Conservation (phyloP, 148 eudicot species). For the Camellia lanceoleosa region DNA sequence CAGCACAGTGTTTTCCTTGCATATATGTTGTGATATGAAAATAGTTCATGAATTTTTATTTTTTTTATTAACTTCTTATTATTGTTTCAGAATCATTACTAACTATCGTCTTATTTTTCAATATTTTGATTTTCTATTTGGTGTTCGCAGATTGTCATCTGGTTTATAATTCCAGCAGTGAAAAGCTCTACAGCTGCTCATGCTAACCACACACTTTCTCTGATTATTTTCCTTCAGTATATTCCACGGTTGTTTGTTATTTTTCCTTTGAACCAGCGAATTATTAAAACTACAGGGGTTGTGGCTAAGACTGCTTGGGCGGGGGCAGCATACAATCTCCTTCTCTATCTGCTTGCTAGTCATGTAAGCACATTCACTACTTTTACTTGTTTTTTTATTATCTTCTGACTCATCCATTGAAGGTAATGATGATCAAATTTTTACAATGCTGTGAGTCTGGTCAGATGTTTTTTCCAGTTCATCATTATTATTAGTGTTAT, state of each 20-base stretch:
- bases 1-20: background rate
- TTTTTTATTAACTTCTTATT: background rate
- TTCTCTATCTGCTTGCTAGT: slow-evolving; percentile 69
- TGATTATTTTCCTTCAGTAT: slow-evolving; percentile 68
- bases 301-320: slow-evolving; percentile 82
- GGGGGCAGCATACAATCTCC: slow-evolving; percentile 81
- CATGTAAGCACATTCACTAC: slow-evolving; percentile 52
- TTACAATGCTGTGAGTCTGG: background rate
- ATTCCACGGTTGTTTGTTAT: slow-evolving; percentile 72
- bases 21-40: background rate
- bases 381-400: background rate
- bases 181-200: slow-evolving; percentile 33
- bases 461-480: background rate
- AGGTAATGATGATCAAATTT: background rate
- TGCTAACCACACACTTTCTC: slow-evolving; percentile 56
- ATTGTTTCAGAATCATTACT: background rate
- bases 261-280: slow-evolving; percentile 67
- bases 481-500: background rate
- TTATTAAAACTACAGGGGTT: slow-evolving; percentile 72
- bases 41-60: background rate
- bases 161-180: slow-evolving; percentile 54
- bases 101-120: background rate
- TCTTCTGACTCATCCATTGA: slow-evolving; percentile 1
- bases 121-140: slow-evolving; percentile 1
- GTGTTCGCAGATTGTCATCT: slow-evolving; percentile 57